Evolutionary conservation across 345 rosid species (phyloP).

Genomic region (Eucalyptus virginea): DNA sequence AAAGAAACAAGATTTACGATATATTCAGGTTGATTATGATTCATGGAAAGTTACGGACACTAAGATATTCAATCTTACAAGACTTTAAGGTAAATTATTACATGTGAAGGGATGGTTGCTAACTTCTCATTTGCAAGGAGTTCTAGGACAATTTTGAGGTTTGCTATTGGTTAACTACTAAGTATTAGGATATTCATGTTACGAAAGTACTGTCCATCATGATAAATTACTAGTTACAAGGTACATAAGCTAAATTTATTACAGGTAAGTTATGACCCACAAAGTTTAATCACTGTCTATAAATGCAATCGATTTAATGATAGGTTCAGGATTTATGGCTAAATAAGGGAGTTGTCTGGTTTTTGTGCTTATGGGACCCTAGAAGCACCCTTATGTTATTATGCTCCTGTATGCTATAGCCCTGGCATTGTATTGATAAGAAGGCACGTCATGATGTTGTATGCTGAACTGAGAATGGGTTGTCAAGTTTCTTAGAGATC

Average conservation of each 20-base stretch:
- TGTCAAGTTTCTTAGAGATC: neutral
- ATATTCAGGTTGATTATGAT: neutral
- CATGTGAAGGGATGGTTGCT: neutral
- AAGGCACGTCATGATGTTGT: neutral
- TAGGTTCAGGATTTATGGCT: neutral
- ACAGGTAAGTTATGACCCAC: neutral
- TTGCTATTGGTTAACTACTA: neutral
- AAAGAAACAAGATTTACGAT: neutral
- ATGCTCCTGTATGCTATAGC: neutral
- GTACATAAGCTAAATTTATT: neutral
- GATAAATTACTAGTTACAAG: neutral
- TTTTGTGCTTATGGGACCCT: neutral
- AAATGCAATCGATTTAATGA: neutral
- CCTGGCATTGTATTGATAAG: neutral
- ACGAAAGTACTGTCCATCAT: neutral
- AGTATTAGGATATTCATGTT: neutral
- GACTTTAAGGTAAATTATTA: neutral
- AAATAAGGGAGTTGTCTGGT: neutral
- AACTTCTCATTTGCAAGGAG: neutral
- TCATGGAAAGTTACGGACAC: neutral
- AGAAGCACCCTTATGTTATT: neutral
- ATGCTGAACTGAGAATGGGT: neutral
- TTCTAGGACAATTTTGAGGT: neutral
- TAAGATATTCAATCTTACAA: neutral
- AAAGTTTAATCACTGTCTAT: neutral